Conservation (phyloP, 2,329 filamentous ascomycete genomes). For the Fusarium sp. region DNA sequence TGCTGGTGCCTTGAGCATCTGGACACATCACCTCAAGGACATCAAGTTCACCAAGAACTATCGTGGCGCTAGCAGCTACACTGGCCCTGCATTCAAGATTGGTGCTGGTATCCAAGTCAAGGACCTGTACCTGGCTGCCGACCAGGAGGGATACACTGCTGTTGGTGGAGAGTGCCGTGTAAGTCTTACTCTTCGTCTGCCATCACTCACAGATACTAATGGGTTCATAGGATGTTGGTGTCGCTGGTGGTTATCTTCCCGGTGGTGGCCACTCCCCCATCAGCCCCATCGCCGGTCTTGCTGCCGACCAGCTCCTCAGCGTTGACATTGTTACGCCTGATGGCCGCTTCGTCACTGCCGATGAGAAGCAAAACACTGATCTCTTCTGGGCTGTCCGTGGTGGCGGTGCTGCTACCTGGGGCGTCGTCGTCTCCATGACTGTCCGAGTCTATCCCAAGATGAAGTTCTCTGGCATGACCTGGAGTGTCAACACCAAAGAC, state of each 20-base stretch:
- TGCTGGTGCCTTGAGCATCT: conserved; percentile 51
- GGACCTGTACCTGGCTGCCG: conserved; percentile 57
- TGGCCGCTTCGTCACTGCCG: conserved; percentile 58
- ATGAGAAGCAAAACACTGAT: conserved; percentile 55
- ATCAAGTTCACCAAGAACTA: conserved; percentile 55
- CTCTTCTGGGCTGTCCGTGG: conserved; percentile 70
- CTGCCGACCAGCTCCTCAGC: conserved; percentile 66
- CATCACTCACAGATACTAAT: neutral
- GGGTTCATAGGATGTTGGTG: conserved; percentile 56
- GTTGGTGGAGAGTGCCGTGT: conserved; percentile 62
- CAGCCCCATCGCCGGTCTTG: conserved; percentile 62
- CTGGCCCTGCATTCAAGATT: conserved; percentile 60
- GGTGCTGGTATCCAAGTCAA: conserved; percentile 62
- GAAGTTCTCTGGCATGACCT: conserved; percentile 44
- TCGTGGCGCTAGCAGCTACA: conserved; percentile 51
- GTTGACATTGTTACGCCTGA: conserved; percentile 62
- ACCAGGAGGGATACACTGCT: conserved; percentile 56
- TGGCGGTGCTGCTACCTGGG: conserved; percentile 61
- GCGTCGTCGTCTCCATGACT: conserved; percentile 53
- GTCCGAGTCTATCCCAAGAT: conserved; percentile 48
- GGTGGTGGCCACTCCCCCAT: conserved; percentile 67
- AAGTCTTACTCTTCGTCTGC: accelerated
- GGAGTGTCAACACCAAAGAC: conserved; percentile 41
- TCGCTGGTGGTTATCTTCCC: conserved; percentile 68
- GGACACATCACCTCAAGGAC: conserved; percentile 53